Percentiles rank a stretch among this genome's conserved stretches.
These are phyloP conservation scores for Aspergillus quadrilineatus DNA, from an alignment of 2,329 filamentous ascomycete genomes.

Conservation along the genomic window DNA sequence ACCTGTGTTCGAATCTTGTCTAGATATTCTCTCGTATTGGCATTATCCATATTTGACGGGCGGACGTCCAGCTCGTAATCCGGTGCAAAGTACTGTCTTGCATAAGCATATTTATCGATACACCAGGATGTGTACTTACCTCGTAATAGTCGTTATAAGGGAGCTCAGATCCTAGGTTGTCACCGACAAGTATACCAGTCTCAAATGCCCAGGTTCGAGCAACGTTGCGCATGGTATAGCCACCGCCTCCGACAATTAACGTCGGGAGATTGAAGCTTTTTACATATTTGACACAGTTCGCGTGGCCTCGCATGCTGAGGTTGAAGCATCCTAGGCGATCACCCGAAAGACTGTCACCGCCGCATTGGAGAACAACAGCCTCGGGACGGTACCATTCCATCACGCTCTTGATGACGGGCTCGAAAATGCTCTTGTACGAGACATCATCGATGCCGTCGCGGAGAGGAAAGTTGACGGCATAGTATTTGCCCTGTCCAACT, in stretches of 20 bases:
- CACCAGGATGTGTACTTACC: constrained; percentile 34
- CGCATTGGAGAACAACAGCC: constrained; percentile 68
- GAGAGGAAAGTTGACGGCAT: constrained; percentile 68
- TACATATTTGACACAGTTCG: constrained; percentile 68
- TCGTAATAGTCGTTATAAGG: constrained; percentile 97
- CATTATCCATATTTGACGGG: constrained; percentile 71
- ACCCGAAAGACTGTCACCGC: constrained; percentile 66
- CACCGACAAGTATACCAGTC: constrained; percentile 78
- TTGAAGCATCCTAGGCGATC: constrained; percentile 70
- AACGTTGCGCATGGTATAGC: constrained; percentile 68
- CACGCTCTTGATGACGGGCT: constrained; percentile 65
- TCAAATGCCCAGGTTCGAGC: constrained; percentile 65
- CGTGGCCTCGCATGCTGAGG: constrained; percentile 67
- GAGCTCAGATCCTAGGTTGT: constrained; percentile 76
- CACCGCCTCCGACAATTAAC: constrained; percentile 65
- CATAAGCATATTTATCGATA: constrained; percentile 23
- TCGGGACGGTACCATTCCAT: constrained; percentile 69
- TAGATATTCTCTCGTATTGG: constrained; percentile 66
- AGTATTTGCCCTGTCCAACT: constrained; percentile 65
- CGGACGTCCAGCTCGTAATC: constrained; percentile 69
- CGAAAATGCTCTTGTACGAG: constrained; percentile 67
- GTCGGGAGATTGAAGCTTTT: constrained; percentile 67
- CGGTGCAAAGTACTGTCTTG: constrained; percentile 62
- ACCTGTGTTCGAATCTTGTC: constrained; percentile 67
- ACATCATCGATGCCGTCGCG: constrained; percentile 68